Base-by-base conservation (phyloP, 2,329 filamentous ascomycete species). In the Cytospora schulzeri region DNA sequence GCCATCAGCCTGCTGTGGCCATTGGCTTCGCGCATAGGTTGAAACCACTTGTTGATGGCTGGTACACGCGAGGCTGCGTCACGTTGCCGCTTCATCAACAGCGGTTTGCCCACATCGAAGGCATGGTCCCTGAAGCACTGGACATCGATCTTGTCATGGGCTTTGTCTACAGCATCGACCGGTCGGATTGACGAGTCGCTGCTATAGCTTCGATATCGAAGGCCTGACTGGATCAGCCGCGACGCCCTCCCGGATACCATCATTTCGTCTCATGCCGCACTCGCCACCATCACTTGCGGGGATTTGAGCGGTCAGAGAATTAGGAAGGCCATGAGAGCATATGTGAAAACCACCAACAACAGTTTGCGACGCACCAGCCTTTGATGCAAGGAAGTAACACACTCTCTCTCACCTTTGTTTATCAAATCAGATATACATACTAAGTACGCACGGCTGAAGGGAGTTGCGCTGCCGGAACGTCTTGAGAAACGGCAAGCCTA, bases 21-120 rank as follows among this genome's bases (percentile, higher is more conserved):
- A 22, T 24, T 24, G 45, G 12, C 45, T 24, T 48, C n/a, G 9
- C 11, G 45, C n/a, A 24, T 24, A 48, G n/a, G 45, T 24, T 5
- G 6, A 38, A 67, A 67, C 66, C 66, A 67, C 26, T 50, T 63
- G 7, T 41, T 51, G 19, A 59, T 53, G 4, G 66, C 66, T 26
- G 57, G 48, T 55, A 67, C 33, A 26, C 50, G 24, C 11, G 29
- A 14, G 55, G 28, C 4, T 15, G 38, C 41, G 24, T 62, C 28
- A 12, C 55, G n/a, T 12, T 50, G 57, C 33, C 17, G 26, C 35
- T 41, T 67, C 61, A 67, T 50, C n/a, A 66, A 28, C 54, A 64
- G 8, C 19, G 66, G 60, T n/a, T 50, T 56, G n/a, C 52, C 57
- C 33, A 35, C 48, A 26, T 53, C 29, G 24, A 66, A 62, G 53